Evolutionary conservation across 306 rosid genomes (phyloP), one percentile per base, ranked within the genome.

Genomic region (Pachyrhizus erosus): DNA sequence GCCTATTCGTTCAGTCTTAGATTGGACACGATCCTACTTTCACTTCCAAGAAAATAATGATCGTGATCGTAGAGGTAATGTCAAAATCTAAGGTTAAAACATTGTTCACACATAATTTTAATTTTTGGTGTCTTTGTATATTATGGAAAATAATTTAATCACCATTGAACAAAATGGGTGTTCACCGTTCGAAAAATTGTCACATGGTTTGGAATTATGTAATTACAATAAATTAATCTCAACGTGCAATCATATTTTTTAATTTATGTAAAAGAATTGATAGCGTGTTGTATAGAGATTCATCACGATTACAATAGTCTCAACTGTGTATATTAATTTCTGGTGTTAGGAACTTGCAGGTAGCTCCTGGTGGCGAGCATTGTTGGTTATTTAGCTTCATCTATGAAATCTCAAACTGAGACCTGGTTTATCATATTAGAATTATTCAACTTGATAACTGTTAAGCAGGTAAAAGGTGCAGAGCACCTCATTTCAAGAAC

Each of bases 331-430:
- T n/a, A n/a, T n/a, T n/a, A n/a, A n/a, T n/a, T n/a, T n/a, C n/a
- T n/a, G 62, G 8, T 8, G 60, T 17, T 29, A 58, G 58, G 58
- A 66, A 55, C 5, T 20, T 84, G 91, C 91, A 91, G 96, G 78
- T 62, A 80, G 26, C n/a, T 21, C 87, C 40, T 82, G 93, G 96
- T 85, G 93, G 90, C 81, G 86, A 37, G 76, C 85, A 62, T 85
- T 83, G 79, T 49, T 83, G 31, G 46, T 81, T 81, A 42, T 82
- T 12, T 87, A 77, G 84, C 49, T 75, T 24, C 57, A 70, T 65
- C 40, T 51, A 4, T 17, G 27, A 79, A 43, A 43, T n/a, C 24
- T 70, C 49, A 52, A 0, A 55, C 54, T 61, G 52, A 73, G 73
- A 42, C 34, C 80, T 42, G 42, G 68, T 52, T 55, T 67, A 33